Conservation (phyloP, 306 rosid genomes). For the Vigna angularis region DNA sequence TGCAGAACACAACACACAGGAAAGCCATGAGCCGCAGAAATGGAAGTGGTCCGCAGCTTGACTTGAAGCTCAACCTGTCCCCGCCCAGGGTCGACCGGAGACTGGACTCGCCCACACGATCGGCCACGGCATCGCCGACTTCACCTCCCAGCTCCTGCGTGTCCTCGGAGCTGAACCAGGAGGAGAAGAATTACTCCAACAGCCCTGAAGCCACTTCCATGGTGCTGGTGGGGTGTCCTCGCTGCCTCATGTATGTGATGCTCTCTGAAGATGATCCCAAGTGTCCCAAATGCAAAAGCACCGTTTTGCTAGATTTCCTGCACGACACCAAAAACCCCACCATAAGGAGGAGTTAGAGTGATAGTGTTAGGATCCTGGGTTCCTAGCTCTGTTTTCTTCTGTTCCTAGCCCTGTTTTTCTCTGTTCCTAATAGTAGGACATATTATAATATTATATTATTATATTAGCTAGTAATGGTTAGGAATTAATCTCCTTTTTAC, state of each 20-base stretch:
- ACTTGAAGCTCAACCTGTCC: constrained; percentile 89
- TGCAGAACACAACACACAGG: constrained; percentile 2
- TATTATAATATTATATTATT: constrained; percentile 15
- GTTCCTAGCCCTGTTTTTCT: constrained; percentile 39
- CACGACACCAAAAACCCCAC: constrained; percentile 57
- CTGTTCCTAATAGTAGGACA: constrained; percentile 34
- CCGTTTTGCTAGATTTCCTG: constrained; percentile 93
- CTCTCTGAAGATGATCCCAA: constrained; percentile 91
- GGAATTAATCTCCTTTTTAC: constrained; percentile 23
- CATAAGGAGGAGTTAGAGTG: constrained; percentile 56
- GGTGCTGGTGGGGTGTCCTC: constrained; percentile 90
- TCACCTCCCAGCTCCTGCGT: constrained; percentile 91
- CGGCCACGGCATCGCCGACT: constrained; percentile 76
- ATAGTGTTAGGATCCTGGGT: constrained; percentile 17
- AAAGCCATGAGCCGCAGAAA: constrained; percentile 74
- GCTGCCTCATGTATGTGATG: constrained; percentile 98
- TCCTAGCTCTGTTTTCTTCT: not conserved
- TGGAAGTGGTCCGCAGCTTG: constrained; percentile 77
- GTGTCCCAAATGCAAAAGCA: constrained; percentile 96
- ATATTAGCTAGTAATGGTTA: constrained; percentile 42
- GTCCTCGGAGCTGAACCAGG: constrained; percentile 77
- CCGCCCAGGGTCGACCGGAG: constrained; percentile 73
- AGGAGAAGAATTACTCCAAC: constrained; percentile 55
- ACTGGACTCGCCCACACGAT: constrained; percentile 66
- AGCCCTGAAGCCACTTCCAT: constrained; percentile 95